phyloP scores from a whole-genome alignment of 164 flowering plant genomes.

The Aristolochia californica region DNA sequence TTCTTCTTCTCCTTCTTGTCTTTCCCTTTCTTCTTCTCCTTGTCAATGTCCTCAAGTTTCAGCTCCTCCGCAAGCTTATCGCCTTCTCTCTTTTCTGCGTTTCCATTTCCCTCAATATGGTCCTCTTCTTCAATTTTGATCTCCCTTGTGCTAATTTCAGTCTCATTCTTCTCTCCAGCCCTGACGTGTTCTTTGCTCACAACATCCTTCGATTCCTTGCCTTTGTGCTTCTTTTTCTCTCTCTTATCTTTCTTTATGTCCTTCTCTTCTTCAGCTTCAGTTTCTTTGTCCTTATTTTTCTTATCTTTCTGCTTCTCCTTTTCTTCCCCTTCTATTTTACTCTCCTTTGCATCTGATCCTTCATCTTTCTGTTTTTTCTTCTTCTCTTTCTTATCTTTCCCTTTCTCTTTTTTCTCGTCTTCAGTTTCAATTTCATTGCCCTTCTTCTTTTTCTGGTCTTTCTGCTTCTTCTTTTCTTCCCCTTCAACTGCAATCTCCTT shows the following conservation, averaged over 20 bases:
- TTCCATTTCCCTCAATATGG: background rate
- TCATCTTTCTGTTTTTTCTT: background rate
- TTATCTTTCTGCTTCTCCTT: background rate
- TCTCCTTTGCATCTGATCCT: background rate
- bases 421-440: background rate
- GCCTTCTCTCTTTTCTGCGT: background rate
- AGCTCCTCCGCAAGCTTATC: no score
- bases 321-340: background rate
- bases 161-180: background rate
- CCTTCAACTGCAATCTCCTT: background rate
- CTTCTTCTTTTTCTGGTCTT: background rate
- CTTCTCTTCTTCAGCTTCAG: background rate
- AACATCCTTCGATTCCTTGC: background rate
- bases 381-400: background rate
- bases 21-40: no score
- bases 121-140: slow-evolving; percentile 1
- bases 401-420: background rate
- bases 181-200: background rate
- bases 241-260: background rate
- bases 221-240: background rate
- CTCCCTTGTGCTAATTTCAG: background rate
- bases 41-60: no score
- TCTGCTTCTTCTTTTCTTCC: slow-evolving; percentile 1
- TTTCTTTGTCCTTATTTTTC: background rate
- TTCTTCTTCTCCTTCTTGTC: no score